phyloP scores from a whole-genome alignment of 768 basidiomycete species.

The Lentinus brumalis region DNA sequence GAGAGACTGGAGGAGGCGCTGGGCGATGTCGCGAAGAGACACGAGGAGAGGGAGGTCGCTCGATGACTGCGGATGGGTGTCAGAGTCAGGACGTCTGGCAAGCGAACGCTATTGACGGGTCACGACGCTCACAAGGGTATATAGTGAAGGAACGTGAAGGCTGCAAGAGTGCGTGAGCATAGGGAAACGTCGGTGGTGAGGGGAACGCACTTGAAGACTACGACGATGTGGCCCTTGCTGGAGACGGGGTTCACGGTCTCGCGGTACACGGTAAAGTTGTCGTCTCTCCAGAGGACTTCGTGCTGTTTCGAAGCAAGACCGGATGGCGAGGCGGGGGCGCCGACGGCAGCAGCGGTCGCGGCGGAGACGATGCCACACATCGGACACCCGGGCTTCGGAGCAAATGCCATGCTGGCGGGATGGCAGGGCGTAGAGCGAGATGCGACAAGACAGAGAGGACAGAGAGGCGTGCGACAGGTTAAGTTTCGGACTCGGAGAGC shows the following conservation, averaged over 20 bases:
- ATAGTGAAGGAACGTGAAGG: constrained; percentile 78
- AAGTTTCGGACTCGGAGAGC: background rate
- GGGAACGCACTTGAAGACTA: constrained; percentile 71
- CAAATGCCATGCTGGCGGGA: constrained; percentile 47
- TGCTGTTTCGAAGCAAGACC: constrained; percentile 45
- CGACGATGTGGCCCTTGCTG: constrained; percentile 69
- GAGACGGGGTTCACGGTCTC: constrained; percentile 73
- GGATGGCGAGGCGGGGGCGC: constrained; percentile 47
- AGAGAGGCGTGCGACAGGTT: background rate
- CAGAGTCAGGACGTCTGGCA: too few species aligned
- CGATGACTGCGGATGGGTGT: constrained; percentile 51
- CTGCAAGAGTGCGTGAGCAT: constrained; percentile 40
- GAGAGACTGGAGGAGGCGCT: constrained; percentile 50
- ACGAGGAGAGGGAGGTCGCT: constrained; percentile 75
- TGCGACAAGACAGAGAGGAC: background rate
- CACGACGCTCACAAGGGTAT: constrained; percentile 44
- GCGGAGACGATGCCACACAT: constrained; percentile 73
- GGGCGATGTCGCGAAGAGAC: constrained; percentile 58
- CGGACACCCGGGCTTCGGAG: constrained; percentile 70
- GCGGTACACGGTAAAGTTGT: constrained; percentile 74
- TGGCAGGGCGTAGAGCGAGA: background rate
- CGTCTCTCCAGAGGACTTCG: constrained; percentile 74
- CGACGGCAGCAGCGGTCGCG: constrained; percentile 46
- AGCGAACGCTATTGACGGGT: background rate
- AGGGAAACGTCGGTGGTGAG: background rate